Base-by-base conservation (phyloP, 139 green algal species). In the Coelastrella sp. region DNA sequence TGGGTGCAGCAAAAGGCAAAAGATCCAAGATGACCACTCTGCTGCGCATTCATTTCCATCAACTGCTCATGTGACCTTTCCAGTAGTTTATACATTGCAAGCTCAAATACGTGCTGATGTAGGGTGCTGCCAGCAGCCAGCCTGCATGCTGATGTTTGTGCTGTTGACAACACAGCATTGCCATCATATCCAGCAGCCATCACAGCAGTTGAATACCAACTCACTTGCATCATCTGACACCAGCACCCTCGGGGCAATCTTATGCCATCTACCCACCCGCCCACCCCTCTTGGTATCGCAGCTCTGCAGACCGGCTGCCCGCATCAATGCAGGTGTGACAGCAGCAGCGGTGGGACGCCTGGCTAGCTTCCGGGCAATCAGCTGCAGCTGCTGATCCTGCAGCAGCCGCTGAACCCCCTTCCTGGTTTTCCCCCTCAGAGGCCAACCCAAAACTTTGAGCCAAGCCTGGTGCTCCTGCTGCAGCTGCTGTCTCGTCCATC, bases 261-360 rank as follows among this genome's bases (percentile, higher is more conserved):
- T 63, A 59, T 86, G 80, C n/a, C 59, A 25, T 15, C 10, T 49
- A 8, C n/a, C n/a, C n/a, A 25, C 59, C 8, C 58, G 57, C 24
- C 74, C 8, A 12, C n/a, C 74, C 24, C 12, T 59, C 74, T 17
- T 80, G 20, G 24, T 80, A 8, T 9, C 65, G 56, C 80, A 58
- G 59, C 80, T 7, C 8, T 15, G 22, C 57, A 66, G 19, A n/a
- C 59, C 80, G 7, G 80, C 80, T 74, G 80, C 80, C 1, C 12
- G 9, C 59, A 75, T 17, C n/a, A 74, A 35, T 19, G 80, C 80
- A 86, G 60, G 80, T 70, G 79, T 85, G 15, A 86, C 80, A 49
- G 58, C 80, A 22, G 57, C 59, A 86, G 59, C 59, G n/a, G 65
- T 65, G 57, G 80, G 80, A 25, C 80, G 80, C 59, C 80, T 63